phyloP scores from a whole-genome alignment of 2,329 filamentous ascomycete genomes.

The Alternaria panax region DNA sequence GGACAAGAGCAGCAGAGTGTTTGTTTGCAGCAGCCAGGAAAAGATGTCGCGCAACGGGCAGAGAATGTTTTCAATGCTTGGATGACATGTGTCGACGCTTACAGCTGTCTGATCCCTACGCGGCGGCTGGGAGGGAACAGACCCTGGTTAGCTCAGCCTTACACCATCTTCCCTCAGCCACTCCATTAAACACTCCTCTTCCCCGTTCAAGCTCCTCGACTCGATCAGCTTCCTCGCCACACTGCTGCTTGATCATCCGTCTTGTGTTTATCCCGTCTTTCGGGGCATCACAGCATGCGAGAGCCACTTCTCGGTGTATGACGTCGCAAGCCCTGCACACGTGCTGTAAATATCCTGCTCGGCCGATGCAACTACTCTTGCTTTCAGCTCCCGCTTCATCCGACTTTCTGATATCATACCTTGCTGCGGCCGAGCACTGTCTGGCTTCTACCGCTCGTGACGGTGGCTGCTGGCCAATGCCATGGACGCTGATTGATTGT shows the following conservation, averaged over 20 bases:
- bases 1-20: neutral
- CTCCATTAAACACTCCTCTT: neutral
- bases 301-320: neutral
- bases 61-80: neutral
- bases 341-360: neutral
- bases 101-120: slow-evolving; percentile 4
- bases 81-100: slow-evolving; percentile 9
- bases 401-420: neutral
- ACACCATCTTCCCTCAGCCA: slow-evolving; percentile 17
- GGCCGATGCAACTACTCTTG: neutral
- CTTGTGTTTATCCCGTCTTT: neutral
- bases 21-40: neutral
- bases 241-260: neutral
- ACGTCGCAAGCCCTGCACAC: neutral
- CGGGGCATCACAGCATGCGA: neutral
- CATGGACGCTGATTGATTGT: neutral
- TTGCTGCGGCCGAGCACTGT: neutral
- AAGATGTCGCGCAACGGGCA: neutral
- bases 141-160: slow-evolving; percentile 15
- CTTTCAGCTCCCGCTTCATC: neutral
- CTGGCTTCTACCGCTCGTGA: neutral
- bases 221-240: neutral
- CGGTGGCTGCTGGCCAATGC: neutral
- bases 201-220: neutral
- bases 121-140: slow-evolving; percentile 18